Conservation (phyloP, 257 asterid genomes). For the Salvia hispanica region DNA sequence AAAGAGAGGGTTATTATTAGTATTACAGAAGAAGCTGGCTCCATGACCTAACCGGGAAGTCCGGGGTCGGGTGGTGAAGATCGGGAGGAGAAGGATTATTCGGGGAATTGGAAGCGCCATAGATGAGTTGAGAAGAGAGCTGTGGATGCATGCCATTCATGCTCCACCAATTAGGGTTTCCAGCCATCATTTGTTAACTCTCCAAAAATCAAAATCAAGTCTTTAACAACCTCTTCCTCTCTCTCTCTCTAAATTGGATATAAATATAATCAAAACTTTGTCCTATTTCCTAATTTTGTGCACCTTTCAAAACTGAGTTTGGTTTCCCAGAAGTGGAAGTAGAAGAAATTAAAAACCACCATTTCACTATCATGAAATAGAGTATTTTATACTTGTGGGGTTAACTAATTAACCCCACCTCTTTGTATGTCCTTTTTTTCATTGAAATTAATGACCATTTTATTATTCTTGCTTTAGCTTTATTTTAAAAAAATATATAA, state of each 20-base stretch:
- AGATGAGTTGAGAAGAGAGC: conserved; percentile 20
- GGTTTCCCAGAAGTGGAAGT: conserved; percentile 39
- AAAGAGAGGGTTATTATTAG: not conserved
- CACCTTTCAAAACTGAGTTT: conserved; percentile 40
- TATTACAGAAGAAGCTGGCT: conserved; percentile 75
- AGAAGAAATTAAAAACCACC: conserved; percentile 29
- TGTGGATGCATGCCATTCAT: conserved; percentile 52
- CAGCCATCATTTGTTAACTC: conserved; percentile 70
- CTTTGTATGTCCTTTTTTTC: conserved; percentile 15
- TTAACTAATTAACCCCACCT: conserved; percentile 12
- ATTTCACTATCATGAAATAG: not conserved
- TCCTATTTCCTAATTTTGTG: conserved; percentile 30
- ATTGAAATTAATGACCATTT: conserved; percentile 13
- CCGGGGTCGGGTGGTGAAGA: conserved; percentile 41
- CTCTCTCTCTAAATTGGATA: not conserved
- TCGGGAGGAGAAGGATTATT: conserved; percentile 22
- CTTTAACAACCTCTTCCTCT: not conserved
- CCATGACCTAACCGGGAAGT: conserved; percentile 69
- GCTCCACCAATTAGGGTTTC: conserved; percentile 98
- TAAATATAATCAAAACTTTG: conserved; percentile 3
- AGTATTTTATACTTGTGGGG: conserved; percentile 64
- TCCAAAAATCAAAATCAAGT: no score
- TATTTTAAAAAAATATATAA: conserved; percentile 37
- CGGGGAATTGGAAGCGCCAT: conserved; percentile 33
- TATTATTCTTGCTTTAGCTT: conserved; percentile 55